Evolutionary conservation across 768 basidiomycete species (phyloP).

Genomic region (Amyloporia xantha): DNA sequence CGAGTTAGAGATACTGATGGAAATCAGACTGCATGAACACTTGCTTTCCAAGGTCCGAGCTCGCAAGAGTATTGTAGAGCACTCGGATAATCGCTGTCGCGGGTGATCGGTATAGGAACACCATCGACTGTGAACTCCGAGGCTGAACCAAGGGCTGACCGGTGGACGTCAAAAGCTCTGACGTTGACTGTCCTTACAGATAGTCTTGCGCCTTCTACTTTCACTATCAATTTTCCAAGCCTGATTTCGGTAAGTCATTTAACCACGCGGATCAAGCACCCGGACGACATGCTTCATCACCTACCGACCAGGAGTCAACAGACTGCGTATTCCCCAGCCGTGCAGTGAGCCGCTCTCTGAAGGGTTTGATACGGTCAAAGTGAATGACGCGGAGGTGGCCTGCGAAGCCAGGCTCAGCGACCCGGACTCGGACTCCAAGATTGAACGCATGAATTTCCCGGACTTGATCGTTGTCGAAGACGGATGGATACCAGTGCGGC

Average conservation of each 20-base stretch:
- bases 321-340: constrained; percentile 59
- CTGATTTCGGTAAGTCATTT: constrained; percentile 25
- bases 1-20: too few species aligned
- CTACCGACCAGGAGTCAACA: constrained; percentile 65
- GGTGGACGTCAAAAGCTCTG: neutral
- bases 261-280: neutral
- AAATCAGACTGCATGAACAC: neutral
- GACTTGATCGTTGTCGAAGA: constrained; percentile 51
- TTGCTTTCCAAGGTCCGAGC: constrained; percentile 8
- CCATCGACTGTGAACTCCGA: neutral
- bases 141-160: neutral
- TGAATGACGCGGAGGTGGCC: constrained; percentile 36
- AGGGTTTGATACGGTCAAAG: constrained; percentile 67
- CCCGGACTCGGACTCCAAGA: constrained; percentile 6
- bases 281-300: constrained; percentile 10
- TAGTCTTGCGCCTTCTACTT: neutral
- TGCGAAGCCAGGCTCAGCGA: constrained; percentile 6
- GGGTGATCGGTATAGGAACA: too few species aligned
- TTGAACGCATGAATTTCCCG: constrained; percentile 46
- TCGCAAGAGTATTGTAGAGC: constrained; percentile 3
- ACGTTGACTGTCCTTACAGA: constrained; percentile 23
- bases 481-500: constrained; percentile 64
- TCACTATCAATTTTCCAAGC: constrained; percentile 33
- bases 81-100: too few species aligned
- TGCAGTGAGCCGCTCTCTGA: constrained; percentile 61